These are phyloP conservation scores for Aspergillus melleus DNA, from an alignment of 2,329 filamentous ascomycete species.

Conservation along the genomic window DNA sequence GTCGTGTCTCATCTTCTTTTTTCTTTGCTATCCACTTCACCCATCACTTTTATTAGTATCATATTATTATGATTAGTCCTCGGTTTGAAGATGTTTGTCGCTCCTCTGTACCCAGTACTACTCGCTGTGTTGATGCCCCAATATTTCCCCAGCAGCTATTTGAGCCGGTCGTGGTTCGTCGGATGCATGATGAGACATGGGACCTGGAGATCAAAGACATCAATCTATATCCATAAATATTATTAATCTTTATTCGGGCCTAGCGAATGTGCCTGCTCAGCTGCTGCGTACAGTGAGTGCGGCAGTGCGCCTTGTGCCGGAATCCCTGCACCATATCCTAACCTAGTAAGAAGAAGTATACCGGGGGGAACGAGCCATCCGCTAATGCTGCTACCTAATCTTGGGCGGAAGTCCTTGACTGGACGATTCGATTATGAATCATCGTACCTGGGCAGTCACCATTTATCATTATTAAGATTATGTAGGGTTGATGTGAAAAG, in stretches of 20 bases:
- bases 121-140: neutral
- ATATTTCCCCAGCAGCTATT: neutral
- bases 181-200: neutral
- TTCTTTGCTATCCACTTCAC: neutral
- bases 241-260: neutral
- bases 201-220: neutral
- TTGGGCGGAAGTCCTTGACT: too few relatives aligned
- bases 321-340: too few relatives aligned
- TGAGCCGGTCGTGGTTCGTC: neutral
- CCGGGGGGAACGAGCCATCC: too few relatives aligned
- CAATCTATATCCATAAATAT: slow-evolving; percentile 1
- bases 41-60: neutral
- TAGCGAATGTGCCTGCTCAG: too few relatives aligned
- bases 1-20: slow-evolving; percentile 21
- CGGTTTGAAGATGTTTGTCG: neutral
- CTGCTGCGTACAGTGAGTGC: too few relatives aligned
- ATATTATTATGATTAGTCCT: neutral
- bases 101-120: neutral
- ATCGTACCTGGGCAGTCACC: too few relatives aligned
- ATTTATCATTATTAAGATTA: too few relatives aligned
- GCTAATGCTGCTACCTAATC: neutral
- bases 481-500: too few relatives aligned
- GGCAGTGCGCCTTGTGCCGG: neutral
- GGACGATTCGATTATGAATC: too few relatives aligned
- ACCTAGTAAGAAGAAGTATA: too few relatives aligned